phyloP scores from a whole-genome alignment of 2,329 filamentous ascomycete genomes.

The Alternaria ethzedia region DNA sequence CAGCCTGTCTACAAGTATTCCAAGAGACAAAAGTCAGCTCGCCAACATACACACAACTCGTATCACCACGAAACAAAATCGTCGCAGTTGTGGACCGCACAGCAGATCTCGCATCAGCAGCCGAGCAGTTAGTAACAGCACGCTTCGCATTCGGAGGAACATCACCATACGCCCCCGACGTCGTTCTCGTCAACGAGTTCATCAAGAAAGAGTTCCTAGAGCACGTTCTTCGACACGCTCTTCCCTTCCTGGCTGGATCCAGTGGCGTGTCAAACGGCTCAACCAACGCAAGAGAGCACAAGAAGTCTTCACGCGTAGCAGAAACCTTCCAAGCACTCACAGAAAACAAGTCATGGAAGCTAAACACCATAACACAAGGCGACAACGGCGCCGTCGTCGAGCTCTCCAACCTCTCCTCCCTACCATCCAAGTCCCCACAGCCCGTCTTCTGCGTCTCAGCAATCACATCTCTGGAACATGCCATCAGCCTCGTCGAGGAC shows the following conservation, averaged over 20 bases:
- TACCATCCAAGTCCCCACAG: slow-evolving; percentile 49
- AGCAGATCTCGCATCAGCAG: slow-evolving; percentile 61
- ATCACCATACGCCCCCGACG: slow-evolving; percentile 67
- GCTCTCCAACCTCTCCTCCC: slow-evolving; percentile 31
- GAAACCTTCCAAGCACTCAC: slow-evolving; percentile 15
- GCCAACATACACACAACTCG: slow-evolving; percentile 39
- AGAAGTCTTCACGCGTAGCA: slow-evolving; percentile 14
- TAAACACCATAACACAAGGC: slow-evolving; percentile 31
- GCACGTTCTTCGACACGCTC: slow-evolving; percentile 52
- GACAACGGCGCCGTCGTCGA: slow-evolving; percentile 31
- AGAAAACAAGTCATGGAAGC: slow-evolving; percentile 26
- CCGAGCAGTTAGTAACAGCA: slow-evolving; percentile 59
- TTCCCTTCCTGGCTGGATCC: slow-evolving; percentile 33
- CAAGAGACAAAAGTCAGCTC: slow-evolving; percentile 31
- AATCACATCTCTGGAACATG: slow-evolving; percentile 61
- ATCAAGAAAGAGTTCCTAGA: slow-evolving; percentile 62
- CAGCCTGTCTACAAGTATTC: slow-evolving; percentile 38
- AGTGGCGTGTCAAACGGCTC: slow-evolving; percentile 15
- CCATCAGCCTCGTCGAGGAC: slow-evolving; percentile 55
- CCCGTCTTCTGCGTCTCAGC: slow-evolving; percentile 56
- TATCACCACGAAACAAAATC: slow-evolving; percentile 46
- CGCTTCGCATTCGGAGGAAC: slow-evolving; percentile 62
- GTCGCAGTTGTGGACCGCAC: slow-evolving; percentile 68
- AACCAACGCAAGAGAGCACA: slow-evolving; percentile 10
- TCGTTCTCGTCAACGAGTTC: slow-evolving; percentile 70